Evolutionary conservation across 768 basidiomycete genomes (phyloP).

Genomic region (Tylopilus vinaceipallidus): DNA sequence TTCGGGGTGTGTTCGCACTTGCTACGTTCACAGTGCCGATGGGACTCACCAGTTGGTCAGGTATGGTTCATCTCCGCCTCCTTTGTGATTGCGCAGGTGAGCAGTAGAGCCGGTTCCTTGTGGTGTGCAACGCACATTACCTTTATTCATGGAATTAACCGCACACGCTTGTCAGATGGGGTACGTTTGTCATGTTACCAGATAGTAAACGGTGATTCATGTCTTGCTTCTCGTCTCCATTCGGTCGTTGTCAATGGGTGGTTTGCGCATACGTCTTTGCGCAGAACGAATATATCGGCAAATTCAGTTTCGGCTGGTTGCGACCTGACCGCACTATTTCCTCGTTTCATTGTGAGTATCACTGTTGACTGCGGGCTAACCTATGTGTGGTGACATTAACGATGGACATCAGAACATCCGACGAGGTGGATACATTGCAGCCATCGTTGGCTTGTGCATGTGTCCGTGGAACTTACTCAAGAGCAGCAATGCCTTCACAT

Average conservation of each 20-base stretch:
- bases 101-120: conserved; percentile 1
- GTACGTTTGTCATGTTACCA: conserved; percentile 16
- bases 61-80: conserved; percentile 78
- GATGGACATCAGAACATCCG: conserved; percentile 61
- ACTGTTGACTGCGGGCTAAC: not conserved
- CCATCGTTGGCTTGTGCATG: conserved; percentile 72
- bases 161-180: conserved; percentile 20
- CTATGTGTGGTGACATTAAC: not conserved
- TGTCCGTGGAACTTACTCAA: conserved; percentile 76
- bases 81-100: conserved; percentile 76
- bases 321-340: conserved; percentile 75
- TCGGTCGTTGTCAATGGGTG: conserved; percentile 8
- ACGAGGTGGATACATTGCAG: conserved; percentile 81
- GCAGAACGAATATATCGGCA: conserved; percentile 75
- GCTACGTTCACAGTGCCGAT: not conserved
- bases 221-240: not conserved
- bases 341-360: conserved; percentile 63
- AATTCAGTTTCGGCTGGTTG: conserved; percentile 84
- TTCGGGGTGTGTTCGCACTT: conserved; percentile 48
- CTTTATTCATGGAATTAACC: conserved; percentile 7
- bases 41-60: conserved; percentile 30
- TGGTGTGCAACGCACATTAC: not conserved
- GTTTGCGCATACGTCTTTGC: conserved; percentile 1
- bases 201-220: conserved; percentile 18
- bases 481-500: conserved; percentile 72